Conservation (phyloP, 2,329 filamentous ascomycete species). For the Xylariales sp. region DNA sequence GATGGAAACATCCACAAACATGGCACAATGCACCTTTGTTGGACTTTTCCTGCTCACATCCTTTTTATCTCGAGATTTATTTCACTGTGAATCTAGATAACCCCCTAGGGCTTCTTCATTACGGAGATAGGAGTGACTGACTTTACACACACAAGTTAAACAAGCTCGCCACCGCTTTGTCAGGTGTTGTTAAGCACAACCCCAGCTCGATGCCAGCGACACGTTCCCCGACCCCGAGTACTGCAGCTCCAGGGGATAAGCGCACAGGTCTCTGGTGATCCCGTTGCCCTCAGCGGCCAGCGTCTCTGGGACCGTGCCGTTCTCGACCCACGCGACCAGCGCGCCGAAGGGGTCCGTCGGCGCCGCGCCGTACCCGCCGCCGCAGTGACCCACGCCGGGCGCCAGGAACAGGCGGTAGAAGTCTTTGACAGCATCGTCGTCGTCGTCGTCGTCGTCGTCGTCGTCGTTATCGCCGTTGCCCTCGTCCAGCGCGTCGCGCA, state of each 20-base stretch:
- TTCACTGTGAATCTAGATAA: too few species aligned
- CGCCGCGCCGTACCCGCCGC: constrained; percentile 1
- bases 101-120: too few species aligned
- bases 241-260: background rate
- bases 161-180: too few species aligned
- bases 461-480: constrained; percentile 14
- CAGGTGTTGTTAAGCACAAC: constrained; percentile 1
- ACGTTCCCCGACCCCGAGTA: constrained; percentile 1
- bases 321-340: constrained; percentile 3
- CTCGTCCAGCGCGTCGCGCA: constrained; percentile 18
- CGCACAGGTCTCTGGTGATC: background rate
- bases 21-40: too few species aligned
- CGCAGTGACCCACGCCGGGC: constrained; percentile 4
- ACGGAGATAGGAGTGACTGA: too few species aligned
- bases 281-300: constrained; percentile 1
- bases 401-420: constrained; percentile 6
- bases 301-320: constrained; percentile 4
- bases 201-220: constrained; percentile 1
- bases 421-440: constrained; percentile 11
- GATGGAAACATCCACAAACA: too few species aligned
- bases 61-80: too few species aligned
- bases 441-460: too few species aligned
- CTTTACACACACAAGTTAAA: too few species aligned
- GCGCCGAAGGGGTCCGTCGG: background rate
- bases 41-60: too few species aligned